These are phyloP conservation scores for Xylariaceae sp. DNA, from an alignment of 2,329 filamentous ascomycete genomes.

Conservation along the genomic window DNA sequence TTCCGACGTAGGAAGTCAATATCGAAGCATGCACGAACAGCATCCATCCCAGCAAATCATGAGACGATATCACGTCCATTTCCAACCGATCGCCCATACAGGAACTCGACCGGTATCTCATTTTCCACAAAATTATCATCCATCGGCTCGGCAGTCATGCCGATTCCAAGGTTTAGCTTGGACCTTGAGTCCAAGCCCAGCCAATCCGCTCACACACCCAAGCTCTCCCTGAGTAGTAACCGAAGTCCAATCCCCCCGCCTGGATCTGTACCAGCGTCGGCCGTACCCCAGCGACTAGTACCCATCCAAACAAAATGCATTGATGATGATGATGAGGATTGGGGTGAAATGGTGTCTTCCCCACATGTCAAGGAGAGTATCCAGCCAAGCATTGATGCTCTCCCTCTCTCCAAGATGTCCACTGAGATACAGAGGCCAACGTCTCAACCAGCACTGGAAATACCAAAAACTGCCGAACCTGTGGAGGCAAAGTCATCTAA, in stretches of 20 bases:
- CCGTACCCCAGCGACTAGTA: not conserved
- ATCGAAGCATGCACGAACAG: conserved; percentile 24
- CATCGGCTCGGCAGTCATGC: not conserved
- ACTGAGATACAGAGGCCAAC: not conserved
- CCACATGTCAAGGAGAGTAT: conserved; percentile 22
- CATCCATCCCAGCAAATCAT: conserved; percentile 23
- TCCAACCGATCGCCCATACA: conserved; percentile 7
- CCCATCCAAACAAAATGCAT: conserved; percentile 5
- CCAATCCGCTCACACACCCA: conserved; percentile 3
- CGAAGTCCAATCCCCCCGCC: not conserved
- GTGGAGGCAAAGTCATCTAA: not conserved
- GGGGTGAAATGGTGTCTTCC: conserved; percentile 55
- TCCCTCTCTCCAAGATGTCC: not conserved
- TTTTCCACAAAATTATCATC: conserved; percentile 3
- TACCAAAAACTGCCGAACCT: not conserved
- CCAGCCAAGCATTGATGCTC: conserved; percentile 3
- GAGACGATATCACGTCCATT: not conserved
- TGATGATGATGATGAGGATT: conserved; percentile 49
- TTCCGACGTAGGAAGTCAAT: conserved; percentile 35
- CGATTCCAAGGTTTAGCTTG: conserved; percentile 24
- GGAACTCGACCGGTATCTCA: conserved; percentile 21
- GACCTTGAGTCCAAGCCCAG: conserved; percentile 13
- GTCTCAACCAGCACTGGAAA: not conserved
- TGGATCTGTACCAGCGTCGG: not conserved
- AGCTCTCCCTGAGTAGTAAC: not conserved